These are phyloP conservation scores for Aspergillus vadensis DNA, from an alignment of 2,329 filamentous ascomycete genomes.

Conservation along the genomic window DNA sequence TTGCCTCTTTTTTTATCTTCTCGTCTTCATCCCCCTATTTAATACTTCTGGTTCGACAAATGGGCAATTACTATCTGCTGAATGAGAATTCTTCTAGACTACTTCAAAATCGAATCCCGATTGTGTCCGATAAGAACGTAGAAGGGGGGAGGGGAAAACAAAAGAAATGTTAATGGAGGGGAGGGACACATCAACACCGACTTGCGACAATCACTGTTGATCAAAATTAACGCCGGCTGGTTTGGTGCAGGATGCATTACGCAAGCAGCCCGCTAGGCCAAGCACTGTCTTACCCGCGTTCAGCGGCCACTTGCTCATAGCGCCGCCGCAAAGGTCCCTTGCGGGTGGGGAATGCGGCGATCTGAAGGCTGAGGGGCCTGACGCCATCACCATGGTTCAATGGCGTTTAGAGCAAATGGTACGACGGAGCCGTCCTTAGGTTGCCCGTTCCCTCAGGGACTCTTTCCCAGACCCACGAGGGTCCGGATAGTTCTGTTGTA, in stretches of 20 bases:
- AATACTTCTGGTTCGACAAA: no score
- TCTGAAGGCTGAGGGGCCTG: constrained; percentile 31
- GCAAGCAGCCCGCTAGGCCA: constrained; percentile 37
- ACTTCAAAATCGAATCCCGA: background rate
- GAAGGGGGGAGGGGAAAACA: background rate
- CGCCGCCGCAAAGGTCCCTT: constrained; percentile 36
- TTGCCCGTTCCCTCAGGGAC: constrained; percentile 11
- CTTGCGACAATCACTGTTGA: constrained; percentile 29
- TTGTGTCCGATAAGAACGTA: constrained; percentile 15
- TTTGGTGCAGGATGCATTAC: constrained; percentile 34
- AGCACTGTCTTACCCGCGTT: constrained; percentile 34
- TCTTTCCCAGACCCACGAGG: constrained; percentile 15
- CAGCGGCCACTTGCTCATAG: constrained; percentile 36
- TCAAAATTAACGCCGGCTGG: constrained; percentile 35
- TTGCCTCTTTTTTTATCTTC: background rate
- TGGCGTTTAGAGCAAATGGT: constrained; percentile 19
- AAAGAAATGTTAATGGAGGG: background rate
- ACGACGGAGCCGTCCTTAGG: constrained; percentile 7
- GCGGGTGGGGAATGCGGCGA: constrained; percentile 42
- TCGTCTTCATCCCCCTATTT: no score
- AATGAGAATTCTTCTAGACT: background rate
- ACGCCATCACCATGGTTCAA: constrained; percentile 30
- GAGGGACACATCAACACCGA: background rate
- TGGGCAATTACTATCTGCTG: no score
- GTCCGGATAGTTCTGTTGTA: constrained; percentile 2